Percentiles rank a stretch among this genome's conserved stretches.
phyloP scores from a whole-genome alignment of 1,139 yeast genomes.

The Sugiyamaella xylanicola region DNA sequence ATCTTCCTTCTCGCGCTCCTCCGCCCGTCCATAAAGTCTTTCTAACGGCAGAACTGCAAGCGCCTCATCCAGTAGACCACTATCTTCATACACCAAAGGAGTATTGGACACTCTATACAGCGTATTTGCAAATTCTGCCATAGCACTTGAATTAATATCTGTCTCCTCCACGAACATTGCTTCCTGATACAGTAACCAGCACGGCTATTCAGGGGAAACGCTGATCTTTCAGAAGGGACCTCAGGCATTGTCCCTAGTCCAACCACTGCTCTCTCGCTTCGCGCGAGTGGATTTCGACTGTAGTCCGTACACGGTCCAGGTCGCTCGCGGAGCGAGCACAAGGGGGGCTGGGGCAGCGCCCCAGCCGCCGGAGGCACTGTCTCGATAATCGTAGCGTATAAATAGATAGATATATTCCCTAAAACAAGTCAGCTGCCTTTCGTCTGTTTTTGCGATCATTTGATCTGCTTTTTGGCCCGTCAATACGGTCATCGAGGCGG shows the following conservation, averaged over 20 bases:
- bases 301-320: constrained; percentile 4
- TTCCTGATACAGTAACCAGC: not conserved
- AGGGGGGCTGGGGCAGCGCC: not conserved
- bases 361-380: constrained; percentile 1
- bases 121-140: constrained; percentile 18
- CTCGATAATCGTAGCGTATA: not conserved
- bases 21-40: constrained; percentile 45
- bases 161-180: not conserved
- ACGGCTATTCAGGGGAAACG: not conserved
- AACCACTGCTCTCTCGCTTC: not conserved
- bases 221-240: no score
- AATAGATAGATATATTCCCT: not conserved
- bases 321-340: constrained; percentile 1
- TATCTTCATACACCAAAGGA: constrained; percentile 44
- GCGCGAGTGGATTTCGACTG: not conserved
- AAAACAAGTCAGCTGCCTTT: constrained; percentile 28
- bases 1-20: constrained; percentile 41
- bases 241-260: no score
- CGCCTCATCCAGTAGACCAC: constrained; percentile 43
- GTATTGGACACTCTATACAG: constrained; percentile 21
- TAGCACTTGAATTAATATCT: no score
- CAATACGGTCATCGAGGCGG: not conserved
- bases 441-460: constrained; percentile 9
- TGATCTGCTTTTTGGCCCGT: constrained; percentile 1
- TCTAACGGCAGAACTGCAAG: constrained; percentile 46